Conservation (phyloP, 2,329 filamentous ascomycete genomes). For the Arachnomyces sp. region DNA sequence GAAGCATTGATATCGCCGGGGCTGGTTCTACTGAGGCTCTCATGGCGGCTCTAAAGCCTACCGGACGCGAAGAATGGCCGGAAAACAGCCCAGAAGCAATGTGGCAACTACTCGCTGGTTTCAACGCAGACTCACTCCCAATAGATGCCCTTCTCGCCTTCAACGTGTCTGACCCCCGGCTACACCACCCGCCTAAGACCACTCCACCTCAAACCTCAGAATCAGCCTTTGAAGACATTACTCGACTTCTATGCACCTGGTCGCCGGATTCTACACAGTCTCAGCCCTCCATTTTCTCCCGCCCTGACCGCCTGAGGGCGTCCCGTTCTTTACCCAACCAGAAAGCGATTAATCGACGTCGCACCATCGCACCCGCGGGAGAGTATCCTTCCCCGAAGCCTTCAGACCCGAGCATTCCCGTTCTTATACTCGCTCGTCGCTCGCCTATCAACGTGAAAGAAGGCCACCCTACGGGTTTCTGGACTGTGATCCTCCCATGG, state of each 20-base stretch:
- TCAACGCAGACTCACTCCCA: slow-evolving; percentile 63
- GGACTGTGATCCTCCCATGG: slow-evolving; percentile 84
- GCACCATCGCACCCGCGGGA: slow-evolving; percentile 56
- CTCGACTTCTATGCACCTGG: slow-evolving; percentile 61
- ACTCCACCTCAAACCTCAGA: slow-evolving; percentile 35
- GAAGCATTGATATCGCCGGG: slow-evolving; percentile 62
- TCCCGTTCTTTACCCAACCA: slow-evolving; percentile 63
- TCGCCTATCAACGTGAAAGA: slow-evolving; percentile 29
- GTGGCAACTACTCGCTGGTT: slow-evolving; percentile 37
- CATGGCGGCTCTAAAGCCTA: slow-evolving; percentile 56
- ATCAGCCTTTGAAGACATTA: slow-evolving; percentile 36
- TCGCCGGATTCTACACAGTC: slow-evolving; percentile 46
- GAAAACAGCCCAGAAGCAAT: slow-evolving; percentile 27
- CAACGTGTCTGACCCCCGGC: slow-evolving; percentile 67
- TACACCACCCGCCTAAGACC: slow-evolving; percentile 65
- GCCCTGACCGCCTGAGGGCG: slow-evolving; percentile 57
- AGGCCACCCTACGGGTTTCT: slow-evolving; percentile 57
- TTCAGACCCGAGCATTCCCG: slow-evolving; percentile 68
- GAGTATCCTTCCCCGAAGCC: slow-evolving; percentile 49
- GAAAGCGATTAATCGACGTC: slow-evolving; percentile 72
- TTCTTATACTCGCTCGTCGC: slow-evolving; percentile 60
- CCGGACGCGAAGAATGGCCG: slow-evolving; percentile 15
- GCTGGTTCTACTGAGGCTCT: slow-evolving; percentile 76
- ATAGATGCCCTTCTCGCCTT: slow-evolving; percentile 64
- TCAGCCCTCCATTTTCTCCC: slow-evolving; percentile 57